A percentile compares a stretch with the other conserved stretches of the same genome.
phyloP scores from a whole-genome alignment of 1,139 yeast species.

The Schizosaccharomyces versatilis region DNA sequence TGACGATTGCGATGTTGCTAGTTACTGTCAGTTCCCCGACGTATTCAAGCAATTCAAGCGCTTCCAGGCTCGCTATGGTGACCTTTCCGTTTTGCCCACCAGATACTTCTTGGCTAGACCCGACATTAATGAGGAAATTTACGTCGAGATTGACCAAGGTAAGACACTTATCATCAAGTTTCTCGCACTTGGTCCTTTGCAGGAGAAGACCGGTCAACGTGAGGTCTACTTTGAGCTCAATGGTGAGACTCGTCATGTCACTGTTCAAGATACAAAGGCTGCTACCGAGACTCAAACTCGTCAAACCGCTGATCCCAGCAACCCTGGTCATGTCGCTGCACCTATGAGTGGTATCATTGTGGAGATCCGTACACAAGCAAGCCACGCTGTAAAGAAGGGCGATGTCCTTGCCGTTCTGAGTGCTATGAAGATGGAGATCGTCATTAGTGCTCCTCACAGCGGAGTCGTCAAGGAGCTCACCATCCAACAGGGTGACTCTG shows the following conservation, averaged over 20 bases:
- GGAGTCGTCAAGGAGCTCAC: conserved; percentile 61
- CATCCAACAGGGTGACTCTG: conserved; percentile 81
- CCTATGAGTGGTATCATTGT: conserved; percentile 99
- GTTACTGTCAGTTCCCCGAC: conserved; percentile 93
- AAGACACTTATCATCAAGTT: conserved; percentile 76
- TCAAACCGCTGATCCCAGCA: conserved; percentile 69
- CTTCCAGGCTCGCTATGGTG: conserved; percentile 61
- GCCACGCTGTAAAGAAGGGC: conserved; percentile 82
- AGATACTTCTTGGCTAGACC: conserved; percentile 73
- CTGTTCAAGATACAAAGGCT: conserved; percentile 70
- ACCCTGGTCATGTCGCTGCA: conserved; percentile 87
- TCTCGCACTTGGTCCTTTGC: conserved; percentile 79
- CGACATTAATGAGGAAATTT: conserved; percentile 65
- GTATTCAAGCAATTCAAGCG: conserved; percentile 75
- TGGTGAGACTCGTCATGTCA: conserved; percentile 92
- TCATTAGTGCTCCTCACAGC: conserved; percentile 70
- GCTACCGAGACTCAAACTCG: conserved; percentile 68
- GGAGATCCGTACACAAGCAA: conserved; percentile 75
- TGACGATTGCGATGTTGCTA: conserved; percentile 74
- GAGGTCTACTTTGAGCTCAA: conserved; percentile 94
- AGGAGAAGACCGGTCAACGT: conserved; percentile 67
- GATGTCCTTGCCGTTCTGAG: conserved; percentile 83
- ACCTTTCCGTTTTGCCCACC: conserved; percentile 81
- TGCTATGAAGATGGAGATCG: conserved; percentile 99
- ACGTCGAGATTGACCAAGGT: conserved; percentile 83